A percentile compares a stretch with the other conserved stretches of the same genome.
Conservation (phyloP, 192 early-diverging fungal species). For the Dimargaris xerosporica region DNA sequence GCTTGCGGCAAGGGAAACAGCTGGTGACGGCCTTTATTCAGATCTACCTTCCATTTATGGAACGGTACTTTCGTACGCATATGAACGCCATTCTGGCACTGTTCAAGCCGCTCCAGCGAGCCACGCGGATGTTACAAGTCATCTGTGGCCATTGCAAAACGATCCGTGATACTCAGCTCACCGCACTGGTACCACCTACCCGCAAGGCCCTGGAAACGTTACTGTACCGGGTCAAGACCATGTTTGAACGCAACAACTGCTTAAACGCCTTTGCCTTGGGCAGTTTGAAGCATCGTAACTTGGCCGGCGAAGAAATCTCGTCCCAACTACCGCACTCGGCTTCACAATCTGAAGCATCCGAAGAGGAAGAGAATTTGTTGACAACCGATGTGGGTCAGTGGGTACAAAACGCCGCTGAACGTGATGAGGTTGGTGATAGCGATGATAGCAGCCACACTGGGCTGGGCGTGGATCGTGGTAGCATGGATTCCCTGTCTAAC, state of each 20-base stretch:
- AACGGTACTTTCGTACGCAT: conserved; percentile 19
- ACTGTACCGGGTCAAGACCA: conserved; percentile 54
- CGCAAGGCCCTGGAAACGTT: conserved; percentile 57
- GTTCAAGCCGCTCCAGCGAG: conserved; percentile 23
- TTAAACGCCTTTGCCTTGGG: conserved; percentile 30
- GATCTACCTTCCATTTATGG: conserved; percentile 18
- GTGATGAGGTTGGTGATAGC: no score
- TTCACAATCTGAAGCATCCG: no score
- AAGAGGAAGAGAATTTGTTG: no score
- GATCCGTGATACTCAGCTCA: conserved; percentile 39
- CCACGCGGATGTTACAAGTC: conserved; percentile 33
- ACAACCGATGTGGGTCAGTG: no score
- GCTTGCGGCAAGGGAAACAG: conserved; percentile 18
- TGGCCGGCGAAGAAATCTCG: conserved; percentile 48
- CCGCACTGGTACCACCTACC: conserved; percentile 45
- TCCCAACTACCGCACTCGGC: conserved; percentile 34
- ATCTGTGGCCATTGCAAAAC: conserved; percentile 68
- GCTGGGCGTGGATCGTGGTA: no score
- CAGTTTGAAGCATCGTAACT: conserved; percentile 56
- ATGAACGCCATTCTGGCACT: conserved; percentile 16
- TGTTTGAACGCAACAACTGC: conserved; percentile 53
- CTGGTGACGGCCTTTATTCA: conserved; percentile 23
- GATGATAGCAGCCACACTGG: no score
- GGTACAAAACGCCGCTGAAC: no score
- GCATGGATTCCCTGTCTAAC: no score